These are phyloP conservation scores for Chimonanthus salicifolius DNA, from an alignment of 164 flowering plant species.

Conservation along the genomic window DNA sequence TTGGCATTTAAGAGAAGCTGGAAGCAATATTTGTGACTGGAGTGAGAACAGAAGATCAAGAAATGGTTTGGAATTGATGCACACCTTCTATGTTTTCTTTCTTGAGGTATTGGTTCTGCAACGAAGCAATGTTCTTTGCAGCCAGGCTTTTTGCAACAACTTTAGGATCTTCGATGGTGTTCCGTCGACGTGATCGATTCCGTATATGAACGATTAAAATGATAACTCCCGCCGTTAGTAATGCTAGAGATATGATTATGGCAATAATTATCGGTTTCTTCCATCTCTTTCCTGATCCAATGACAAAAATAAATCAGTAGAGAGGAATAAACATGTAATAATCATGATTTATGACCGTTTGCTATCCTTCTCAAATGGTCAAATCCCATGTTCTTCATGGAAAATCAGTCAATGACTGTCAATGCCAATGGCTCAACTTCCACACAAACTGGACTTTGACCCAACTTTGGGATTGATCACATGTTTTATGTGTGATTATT, in stretches of 20 bases:
- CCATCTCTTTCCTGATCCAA: slow-evolving; percentile 19
- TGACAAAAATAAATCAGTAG: background rate
- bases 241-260: slow-evolving; percentile 24
- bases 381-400: too few species aligned
- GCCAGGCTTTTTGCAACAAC: slow-evolving; percentile 23
- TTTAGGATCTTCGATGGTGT: slow-evolving; percentile 29
- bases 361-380: too few species aligned
- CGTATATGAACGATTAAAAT: slow-evolving; percentile 22
- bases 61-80: background rate
- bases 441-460: too few species aligned
- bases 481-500: too few species aligned
- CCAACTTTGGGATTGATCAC: too few species aligned
- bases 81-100: slow-evolving; percentile 38
- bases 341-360: too few species aligned
- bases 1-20: too few species aligned
- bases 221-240: slow-evolving; percentile 24
- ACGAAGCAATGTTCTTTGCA: slow-evolving; percentile 23
- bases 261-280: slow-evolving; percentile 27
- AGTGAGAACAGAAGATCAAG: background rate
- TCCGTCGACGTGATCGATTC: slow-evolving; percentile 10
- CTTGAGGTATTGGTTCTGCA: slow-evolving; percentile 19
- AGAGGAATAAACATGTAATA: too few species aligned
- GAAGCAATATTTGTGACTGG: too few species aligned
- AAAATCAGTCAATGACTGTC: too few species aligned
- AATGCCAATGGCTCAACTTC: too few species aligned